Conservation (phyloP, 257 asterid genomes). For the Penstemon barbatus region DNA sequence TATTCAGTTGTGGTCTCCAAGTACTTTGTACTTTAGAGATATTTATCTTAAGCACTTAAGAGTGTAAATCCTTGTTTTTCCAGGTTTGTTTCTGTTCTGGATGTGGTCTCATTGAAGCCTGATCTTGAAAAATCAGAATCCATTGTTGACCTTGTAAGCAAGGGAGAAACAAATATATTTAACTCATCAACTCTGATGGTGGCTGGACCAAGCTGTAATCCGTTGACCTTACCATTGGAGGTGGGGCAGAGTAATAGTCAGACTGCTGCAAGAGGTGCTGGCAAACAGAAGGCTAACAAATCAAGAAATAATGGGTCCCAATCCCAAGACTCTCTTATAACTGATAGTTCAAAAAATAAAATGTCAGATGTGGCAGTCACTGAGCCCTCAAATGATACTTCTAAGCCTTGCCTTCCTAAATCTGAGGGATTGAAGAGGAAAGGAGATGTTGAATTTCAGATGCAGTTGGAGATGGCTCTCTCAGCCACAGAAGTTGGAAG, state of each 20-base stretch:
- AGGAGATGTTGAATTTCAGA: conserved; percentile 88
- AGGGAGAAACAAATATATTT: conserved; percentile 55
- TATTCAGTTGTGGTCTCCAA: background rate
- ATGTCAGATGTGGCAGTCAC: conserved; percentile 36
- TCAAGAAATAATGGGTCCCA: conserved; percentile 29
- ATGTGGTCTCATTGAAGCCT: conserved; percentile 83
- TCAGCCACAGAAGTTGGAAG: conserved; percentile 67
- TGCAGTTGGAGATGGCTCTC: conserved; percentile 91
- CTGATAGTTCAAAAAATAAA: conserved; percentile 36
- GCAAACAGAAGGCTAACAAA: conserved; percentile 34
- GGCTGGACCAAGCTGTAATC: conserved; percentile 56
- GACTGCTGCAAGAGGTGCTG: conserved; percentile 30
- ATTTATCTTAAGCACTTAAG: conserved; percentile 7
- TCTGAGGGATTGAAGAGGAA: conserved; percentile 57
- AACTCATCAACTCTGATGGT: conserved; percentile 86
- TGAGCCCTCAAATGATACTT: conserved; percentile 37
- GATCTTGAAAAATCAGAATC: conserved; percentile 57
- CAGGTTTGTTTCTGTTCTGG: conserved; percentile 86
- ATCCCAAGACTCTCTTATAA: conserved; percentile 30
- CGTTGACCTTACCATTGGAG: conserved; percentile 34
- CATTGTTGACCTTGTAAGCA: conserved; percentile 34
- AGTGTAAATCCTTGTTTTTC: conserved; percentile 16
- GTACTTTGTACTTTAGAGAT: background rate
- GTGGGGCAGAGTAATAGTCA: conserved; percentile 34
- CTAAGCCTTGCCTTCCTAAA: conserved; percentile 42